Evolutionary conservation across 805 yeast genomes (phyloP).

Genomic region (Candida incommunis): DNA sequence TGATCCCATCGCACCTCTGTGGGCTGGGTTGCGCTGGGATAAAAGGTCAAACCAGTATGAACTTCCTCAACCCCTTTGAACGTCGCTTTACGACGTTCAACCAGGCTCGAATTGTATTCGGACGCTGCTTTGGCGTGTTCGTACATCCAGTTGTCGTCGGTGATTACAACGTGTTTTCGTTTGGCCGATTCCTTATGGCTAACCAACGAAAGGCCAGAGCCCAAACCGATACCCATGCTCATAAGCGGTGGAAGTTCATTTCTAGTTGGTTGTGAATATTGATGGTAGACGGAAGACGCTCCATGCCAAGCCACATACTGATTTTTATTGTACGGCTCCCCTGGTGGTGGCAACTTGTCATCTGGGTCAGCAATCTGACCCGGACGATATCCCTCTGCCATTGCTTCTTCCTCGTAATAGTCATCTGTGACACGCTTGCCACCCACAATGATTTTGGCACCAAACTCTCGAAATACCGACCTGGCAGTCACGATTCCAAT

Average conservation of each 20-base stretch:
- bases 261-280: conserved; percentile 10
- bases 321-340: conserved; percentile 30
- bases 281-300: conserved; percentile 29
- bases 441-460: conserved; percentile 64
- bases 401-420: conserved; percentile 56
- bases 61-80: conserved; percentile 58
- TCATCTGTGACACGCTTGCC: conserved; percentile 80
- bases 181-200: conserved; percentile 6
- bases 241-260: conserved; percentile 5
- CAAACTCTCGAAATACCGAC: conserved; percentile 81
- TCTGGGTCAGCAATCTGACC: conserved; percentile 62
- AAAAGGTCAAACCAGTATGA: conserved; percentile 70
- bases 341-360: conserved; percentile 31
- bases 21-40: conserved; percentile 69
- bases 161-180: conserved; percentile 22
- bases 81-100: conserved; percentile 31
- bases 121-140: conserved; percentile 72
- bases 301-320: conserved; percentile 44
- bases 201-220: not conserved
- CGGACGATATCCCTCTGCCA: conserved; percentile 44
- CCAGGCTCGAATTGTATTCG: conserved; percentile 50
- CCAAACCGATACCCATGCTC: conserved; percentile 2
- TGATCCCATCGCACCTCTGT: conserved; percentile 22
- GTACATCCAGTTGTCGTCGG: conserved; percentile 70
- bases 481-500: conserved; percentile 87